A percentile compares a stretch with the other conserved stretches of the same genome.
These are phyloP conservation scores for Aspergillus latus DNA, from an alignment of 2,329 filamentous ascomycete species.

Conservation along the genomic window DNA sequence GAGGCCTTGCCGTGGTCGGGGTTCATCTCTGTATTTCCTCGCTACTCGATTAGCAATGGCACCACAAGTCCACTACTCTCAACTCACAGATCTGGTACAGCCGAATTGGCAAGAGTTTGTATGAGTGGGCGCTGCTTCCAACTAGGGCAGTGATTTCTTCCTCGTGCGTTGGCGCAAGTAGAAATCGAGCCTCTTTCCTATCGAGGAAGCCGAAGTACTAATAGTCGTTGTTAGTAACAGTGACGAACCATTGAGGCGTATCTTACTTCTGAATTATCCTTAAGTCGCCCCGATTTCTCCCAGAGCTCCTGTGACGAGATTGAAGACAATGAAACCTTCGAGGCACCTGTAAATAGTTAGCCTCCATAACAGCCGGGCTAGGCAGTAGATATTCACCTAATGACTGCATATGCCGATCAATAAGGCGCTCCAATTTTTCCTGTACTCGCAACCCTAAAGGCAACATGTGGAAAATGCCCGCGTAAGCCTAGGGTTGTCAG, in stretches of 20 bases:
- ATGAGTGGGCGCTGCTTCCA: constrained; percentile 69
- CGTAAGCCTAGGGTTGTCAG: constrained; percentile 61
- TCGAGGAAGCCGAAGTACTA: constrained; percentile 80
- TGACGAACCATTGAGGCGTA: constrained; percentile 15
- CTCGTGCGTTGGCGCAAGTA: constrained; percentile 91
- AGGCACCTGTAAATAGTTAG: constrained; percentile 59
- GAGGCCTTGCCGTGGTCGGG: constrained; percentile 81
- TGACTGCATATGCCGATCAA: constrained; percentile 84
- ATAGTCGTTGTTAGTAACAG: constrained; percentile 6
- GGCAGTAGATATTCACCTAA: constrained; percentile 55
- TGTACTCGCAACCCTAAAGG: constrained; percentile 85
- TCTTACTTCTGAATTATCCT: constrained; percentile 69
- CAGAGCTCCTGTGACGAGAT: constrained; percentile 84
- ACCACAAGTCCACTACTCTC: background rate
- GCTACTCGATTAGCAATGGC: constrained; percentile 48
- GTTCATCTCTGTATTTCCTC: constrained; percentile 92
- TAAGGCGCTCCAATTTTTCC: constrained; percentile 78
- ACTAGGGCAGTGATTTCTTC: constrained; percentile 91
- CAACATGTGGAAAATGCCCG: constrained; percentile 88
- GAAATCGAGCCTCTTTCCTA: constrained; percentile 69
- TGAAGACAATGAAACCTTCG: constrained; percentile 77
- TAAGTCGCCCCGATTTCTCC: constrained; percentile 78
- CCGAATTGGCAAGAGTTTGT: constrained; percentile 80
- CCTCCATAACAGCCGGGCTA: background rate
- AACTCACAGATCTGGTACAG: constrained; percentile 82